These are phyloP conservation scores for Leptosphaerulina australis DNA, from an alignment of 2,329 filamentous ascomycete species.

Conservation along the genomic window DNA sequence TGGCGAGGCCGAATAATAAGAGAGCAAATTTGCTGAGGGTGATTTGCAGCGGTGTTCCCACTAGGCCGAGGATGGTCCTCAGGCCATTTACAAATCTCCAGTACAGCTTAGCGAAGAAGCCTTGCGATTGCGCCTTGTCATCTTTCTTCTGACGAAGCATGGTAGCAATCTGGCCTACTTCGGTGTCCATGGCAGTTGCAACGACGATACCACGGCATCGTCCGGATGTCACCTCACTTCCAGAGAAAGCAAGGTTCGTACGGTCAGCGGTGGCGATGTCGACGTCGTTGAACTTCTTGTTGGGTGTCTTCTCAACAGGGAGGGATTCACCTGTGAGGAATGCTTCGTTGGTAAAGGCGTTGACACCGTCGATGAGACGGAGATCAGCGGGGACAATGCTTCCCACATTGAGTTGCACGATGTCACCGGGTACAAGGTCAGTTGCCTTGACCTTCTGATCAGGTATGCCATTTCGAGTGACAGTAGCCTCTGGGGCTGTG, in stretches of 20 bases:
- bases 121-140: conserved; percentile 57
- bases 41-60: conserved; percentile 83
- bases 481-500: conserved; percentile 48
- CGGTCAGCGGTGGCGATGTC: conserved; percentile 68
- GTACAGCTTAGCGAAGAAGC: conserved; percentile 39
- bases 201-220: conserved; percentile 72
- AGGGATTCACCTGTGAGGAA: conserved; percentile 76
- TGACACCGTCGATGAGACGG: conserved; percentile 68
- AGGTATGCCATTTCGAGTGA: conserved; percentile 44
- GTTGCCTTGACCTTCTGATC: conserved; percentile 46
- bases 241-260: conserved; percentile 73
- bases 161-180: conserved; percentile 76
- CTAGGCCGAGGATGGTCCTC: conserved; percentile 66
- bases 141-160: conserved; percentile 67
- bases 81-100: conserved; percentile 46
- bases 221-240: conserved; percentile 73
- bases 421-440: conserved; percentile 49
- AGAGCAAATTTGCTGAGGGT: conserved; percentile 87
- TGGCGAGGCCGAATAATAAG: conserved; percentile 75
- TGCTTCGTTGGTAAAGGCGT: conserved; percentile 77
- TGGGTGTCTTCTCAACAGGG: conserved; percentile 68
- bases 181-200: conserved; percentile 73
- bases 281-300: conserved; percentile 57
- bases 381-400: conserved; percentile 72
- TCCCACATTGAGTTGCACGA: conserved; percentile 54